A percentile compares a stretch with the other conserved stretches of the same genome.
phyloP scores from a whole-genome alignment of 441 rosid genomes.

The Arabidopsis hybrid region DNA sequence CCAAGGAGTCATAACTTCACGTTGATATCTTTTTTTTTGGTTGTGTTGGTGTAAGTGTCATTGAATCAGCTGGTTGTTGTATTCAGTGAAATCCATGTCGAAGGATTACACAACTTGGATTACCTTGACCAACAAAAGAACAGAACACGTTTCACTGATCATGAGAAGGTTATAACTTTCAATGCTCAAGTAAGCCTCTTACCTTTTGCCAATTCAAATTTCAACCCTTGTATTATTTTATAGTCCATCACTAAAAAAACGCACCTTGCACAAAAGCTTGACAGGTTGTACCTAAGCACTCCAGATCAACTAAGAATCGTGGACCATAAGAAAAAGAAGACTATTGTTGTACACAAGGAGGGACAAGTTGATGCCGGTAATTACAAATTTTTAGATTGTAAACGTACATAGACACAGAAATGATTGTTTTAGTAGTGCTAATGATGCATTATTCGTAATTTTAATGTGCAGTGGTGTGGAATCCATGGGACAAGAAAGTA shows the following conservation, averaged over 20 bases:
- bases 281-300: conserved; percentile 81
- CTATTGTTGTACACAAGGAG: conserved; percentile 78
- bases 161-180: conserved; percentile 81
- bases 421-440: background rate
- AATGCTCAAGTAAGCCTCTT: conserved; percentile 65
- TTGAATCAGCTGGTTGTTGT: background rate
- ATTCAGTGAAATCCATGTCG: conserved; percentile 87
- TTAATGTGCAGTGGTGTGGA: conserved; percentile 81
- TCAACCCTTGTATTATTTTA: background rate
- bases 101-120: conserved; percentile 87
- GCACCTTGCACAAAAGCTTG: conserved; percentile 54
- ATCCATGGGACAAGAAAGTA: conserved; percentile 94
- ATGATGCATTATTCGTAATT: conserved; percentile 18
- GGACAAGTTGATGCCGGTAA: conserved; percentile 88
- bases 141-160: conserved; percentile 85
- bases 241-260: conserved; percentile 3
- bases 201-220: conserved; percentile 8
- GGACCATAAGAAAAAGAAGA: conserved; percentile 88
- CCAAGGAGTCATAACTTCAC: background rate
- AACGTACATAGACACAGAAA: background rate
- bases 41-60: background rate
- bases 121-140: conserved; percentile 81
- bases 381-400: conserved; percentile 35
- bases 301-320: conserved; percentile 77
- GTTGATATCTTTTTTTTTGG: no score